Percentiles rank a stretch among this genome's conserved stretches.
phyloP scores from a whole-genome alignment of 2,329 filamentous ascomycete genomes.

The Epichloe baconii region DNA sequence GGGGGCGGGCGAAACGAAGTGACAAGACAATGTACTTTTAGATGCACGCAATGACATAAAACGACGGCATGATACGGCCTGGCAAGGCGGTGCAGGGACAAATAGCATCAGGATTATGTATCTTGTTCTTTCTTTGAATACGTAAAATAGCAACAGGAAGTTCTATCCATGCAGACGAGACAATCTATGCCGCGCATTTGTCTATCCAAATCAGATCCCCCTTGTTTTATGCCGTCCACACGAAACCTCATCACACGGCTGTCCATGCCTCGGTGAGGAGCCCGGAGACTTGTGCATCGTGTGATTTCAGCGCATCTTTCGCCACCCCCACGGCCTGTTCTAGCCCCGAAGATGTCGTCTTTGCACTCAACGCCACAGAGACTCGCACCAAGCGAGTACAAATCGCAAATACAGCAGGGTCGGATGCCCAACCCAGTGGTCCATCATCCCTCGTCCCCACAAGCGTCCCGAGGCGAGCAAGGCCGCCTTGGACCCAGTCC shows the following conservation, averaged over 20 bases:
- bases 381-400: conserved; percentile 34
- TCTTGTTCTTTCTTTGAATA: too few relatives aligned
- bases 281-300: conserved; percentile 13
- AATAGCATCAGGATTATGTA: too few relatives aligned
- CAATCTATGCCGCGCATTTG: not conserved
- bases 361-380: conserved; percentile 21
- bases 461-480: conserved; percentile 28
- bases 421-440: conserved; percentile 59
- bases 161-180: too few relatives aligned
- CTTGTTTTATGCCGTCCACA: not conserved
- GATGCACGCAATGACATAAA: not conserved
- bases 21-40: not conserved
- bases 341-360: conserved; percentile 3
- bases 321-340: conserved; percentile 4
- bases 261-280: conserved; percentile 13
- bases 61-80: not conserved
- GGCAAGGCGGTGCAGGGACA: too few relatives aligned
- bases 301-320: conserved; percentile 1
- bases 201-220: not conserved
- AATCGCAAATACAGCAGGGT: conserved; percentile 52
- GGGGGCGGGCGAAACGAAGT: too few relatives aligned
- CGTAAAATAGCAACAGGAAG: too few relatives aligned
- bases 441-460: conserved; percentile 45
- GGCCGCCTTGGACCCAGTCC: conserved; percentile 37
- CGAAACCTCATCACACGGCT: too few relatives aligned